phyloP scores from a whole-genome alignment of 164 flowering plant genomes.

The Nymphaea thermarum region DNA sequence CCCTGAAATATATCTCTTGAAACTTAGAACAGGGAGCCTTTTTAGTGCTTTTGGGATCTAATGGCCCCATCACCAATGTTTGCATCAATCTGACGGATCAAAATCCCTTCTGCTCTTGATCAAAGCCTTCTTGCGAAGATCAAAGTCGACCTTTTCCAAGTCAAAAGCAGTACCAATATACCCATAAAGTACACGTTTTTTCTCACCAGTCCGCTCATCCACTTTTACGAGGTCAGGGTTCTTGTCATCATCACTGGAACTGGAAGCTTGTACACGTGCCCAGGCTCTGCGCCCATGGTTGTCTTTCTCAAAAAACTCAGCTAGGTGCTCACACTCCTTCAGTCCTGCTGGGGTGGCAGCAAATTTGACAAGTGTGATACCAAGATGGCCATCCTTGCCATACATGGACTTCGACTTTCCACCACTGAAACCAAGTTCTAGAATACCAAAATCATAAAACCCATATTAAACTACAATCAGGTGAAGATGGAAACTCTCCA shows the following conservation, averaged over 20 bases:
- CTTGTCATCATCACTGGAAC: constrained; percentile 51
- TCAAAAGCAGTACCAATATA: constrained; percentile 69
- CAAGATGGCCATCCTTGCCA: constrained; percentile 80
- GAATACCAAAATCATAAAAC: constrained; percentile 3
- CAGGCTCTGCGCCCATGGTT: constrained; percentile 70
- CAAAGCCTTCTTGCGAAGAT: constrained; percentile 55
- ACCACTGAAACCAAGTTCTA: constrained; percentile 74
- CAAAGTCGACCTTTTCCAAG: constrained; percentile 69
- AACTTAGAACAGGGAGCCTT: no score
- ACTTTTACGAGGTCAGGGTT: constrained; percentile 65
- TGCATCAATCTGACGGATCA: constrained; percentile 5
- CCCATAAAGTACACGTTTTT: constrained; percentile 66
- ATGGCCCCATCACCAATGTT: no score
- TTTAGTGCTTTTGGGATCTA: no score
- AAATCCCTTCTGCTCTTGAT: constrained; percentile 60
- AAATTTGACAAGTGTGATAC: constrained; percentile 68
- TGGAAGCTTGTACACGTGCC: constrained; percentile 36
- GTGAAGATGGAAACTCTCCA: background rate
- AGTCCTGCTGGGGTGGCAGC: constrained; percentile 51
- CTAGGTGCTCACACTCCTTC: constrained; percentile 57
- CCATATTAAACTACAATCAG: background rate
- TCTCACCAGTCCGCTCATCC: constrained; percentile 63
- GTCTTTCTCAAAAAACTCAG: constrained; percentile 73
- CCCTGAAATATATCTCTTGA: no score
- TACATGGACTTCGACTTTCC: constrained; percentile 89